Evolutionary conservation across 148 eudicot species (phyloP), one percentile per base, ranked within the genome.

Genomic region (Rhododendron molle): DNA sequence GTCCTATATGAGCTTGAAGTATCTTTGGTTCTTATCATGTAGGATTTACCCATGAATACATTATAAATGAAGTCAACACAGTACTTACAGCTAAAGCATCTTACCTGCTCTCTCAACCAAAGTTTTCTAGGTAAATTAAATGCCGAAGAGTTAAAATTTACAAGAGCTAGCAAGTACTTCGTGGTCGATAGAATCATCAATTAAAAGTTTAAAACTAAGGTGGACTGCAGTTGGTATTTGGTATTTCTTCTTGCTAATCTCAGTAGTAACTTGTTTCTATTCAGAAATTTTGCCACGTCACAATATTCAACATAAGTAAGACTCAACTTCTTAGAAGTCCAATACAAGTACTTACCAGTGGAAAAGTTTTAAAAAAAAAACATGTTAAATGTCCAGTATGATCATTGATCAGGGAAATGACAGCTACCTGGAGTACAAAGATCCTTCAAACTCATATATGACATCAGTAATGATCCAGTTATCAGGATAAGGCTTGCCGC

Each of bases 401-500:
- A 83, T 83, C 67, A 69, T 13, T 73, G 54, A 50, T 73, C 30
- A 83, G 80, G 85, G 83, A 76, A 56, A 78, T 79, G 81, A 83
- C 36, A 80, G 89, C 82, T 88, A 95, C 99, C 99, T 94, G 85
- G 99, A 92, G 82, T 94, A 91, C 74, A 96, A 84, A 76, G 96
- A 94, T 86, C 99, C 99, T 91, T 96, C 98, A 88, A 91, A 76
- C 93, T 96, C 99, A 90, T 95, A 96, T 81, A 95, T 90, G 83
- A 94, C 87, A 91, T 96, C 99, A 87, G 99, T 96, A 87, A 94
- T 89, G 82, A 96, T 96, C 99, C 99, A 96, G 90, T 96, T 96
- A 87, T 95, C 99, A 84, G 99, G 99, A 83, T 97, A 97, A 86
- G 99, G 96, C 94, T 97, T 97, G 88, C 98, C 99, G 87, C 99